phyloP scores from a whole-genome alignment of 352 stramenopile genomes.

The Thalassiosira mediterranea region DNA sequence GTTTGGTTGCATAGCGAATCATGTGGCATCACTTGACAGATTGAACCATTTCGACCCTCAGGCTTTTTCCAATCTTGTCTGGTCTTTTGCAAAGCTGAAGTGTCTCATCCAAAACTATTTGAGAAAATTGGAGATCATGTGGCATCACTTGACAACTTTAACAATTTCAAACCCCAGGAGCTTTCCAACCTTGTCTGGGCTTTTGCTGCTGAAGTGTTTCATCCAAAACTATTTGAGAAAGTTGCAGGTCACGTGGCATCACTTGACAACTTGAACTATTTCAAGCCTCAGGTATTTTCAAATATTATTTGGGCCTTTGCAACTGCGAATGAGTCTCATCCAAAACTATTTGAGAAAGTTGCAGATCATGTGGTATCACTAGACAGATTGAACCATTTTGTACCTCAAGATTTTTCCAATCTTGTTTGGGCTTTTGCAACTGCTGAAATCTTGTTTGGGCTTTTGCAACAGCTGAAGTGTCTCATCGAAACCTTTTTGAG shows the following conservation, averaged over 20 bases:
- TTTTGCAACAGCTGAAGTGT: constrained; percentile 15
- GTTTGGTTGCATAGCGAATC: not conserved
- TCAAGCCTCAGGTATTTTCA: constrained; percentile 5
- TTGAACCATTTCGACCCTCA: not conserved
- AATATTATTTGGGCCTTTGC: constrained; percentile 9
- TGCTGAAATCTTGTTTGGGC: too few relatives aligned
- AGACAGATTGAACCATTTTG: not conserved
- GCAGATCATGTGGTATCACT: constrained; percentile 5
- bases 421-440: constrained; percentile 5
- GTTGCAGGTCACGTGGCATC: constrained; percentile 4
- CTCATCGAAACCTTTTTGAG: constrained; percentile 2
- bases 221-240: constrained; percentile 6
- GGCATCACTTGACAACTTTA: not conserved
- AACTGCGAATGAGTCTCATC: not conserved
- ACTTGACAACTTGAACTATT: constrained; percentile 4
- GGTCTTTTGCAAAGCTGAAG: not conserved
- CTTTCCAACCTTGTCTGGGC: not conserved
- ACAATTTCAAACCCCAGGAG: constrained; percentile 1
- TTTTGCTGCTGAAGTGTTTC: not conserved
- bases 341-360: constrained; percentile 6
- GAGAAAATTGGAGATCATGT: not conserved
- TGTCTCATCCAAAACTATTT: not conserved
- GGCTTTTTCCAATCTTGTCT: constrained; percentile 1
- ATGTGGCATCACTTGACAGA: not conserved
- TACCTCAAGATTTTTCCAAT: constrained; percentile 13